Conservation (phyloP, 768 basidiomycete species). For the Rhodosporidiobolus odoratus region DNA sequence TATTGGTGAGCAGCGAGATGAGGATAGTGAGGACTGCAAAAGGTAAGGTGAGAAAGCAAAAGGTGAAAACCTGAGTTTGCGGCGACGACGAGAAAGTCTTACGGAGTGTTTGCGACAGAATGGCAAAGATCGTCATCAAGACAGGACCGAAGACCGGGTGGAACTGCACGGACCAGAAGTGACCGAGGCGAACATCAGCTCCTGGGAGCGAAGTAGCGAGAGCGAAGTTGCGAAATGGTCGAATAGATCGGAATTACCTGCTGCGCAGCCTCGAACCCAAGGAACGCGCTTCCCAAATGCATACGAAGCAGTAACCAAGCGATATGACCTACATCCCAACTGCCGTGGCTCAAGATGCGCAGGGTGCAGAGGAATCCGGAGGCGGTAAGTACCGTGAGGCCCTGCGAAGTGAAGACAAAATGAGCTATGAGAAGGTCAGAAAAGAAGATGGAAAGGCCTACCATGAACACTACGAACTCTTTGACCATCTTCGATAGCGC, state of each 20-base stretch:
- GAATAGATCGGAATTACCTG: too few species aligned
- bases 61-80: background rate
- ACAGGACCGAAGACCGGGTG: conserved; percentile 35
- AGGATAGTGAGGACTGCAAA: conserved; percentile 71
- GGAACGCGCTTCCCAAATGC: conserved; percentile 22
- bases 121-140: conserved; percentile 30
- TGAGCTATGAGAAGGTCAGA: background rate
- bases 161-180: conserved; percentile 8
- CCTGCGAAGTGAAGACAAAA: background rate
- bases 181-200: too few species aligned
- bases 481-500: conserved; percentile 28
- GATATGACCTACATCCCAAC: conserved; percentile 4
- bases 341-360: conserved; percentile 9
- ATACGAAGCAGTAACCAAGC: conserved; percentile 14
- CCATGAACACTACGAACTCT: conserved; percentile 26
- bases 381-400: conserved; percentile 19
- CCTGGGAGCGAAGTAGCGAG: too few species aligned
- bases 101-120: conserved; percentile 26
- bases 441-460: background rate
- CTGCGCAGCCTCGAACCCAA: conserved; percentile 39
- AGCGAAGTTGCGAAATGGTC: too few species aligned
- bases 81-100: background rate
- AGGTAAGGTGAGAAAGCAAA: background rate
- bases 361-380: conserved; percentile 33
- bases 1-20: conserved; percentile 73